phyloP scores from a whole-genome alignment of 2,329 filamentous ascomycete genomes.

The Knufia fluminis region DNA sequence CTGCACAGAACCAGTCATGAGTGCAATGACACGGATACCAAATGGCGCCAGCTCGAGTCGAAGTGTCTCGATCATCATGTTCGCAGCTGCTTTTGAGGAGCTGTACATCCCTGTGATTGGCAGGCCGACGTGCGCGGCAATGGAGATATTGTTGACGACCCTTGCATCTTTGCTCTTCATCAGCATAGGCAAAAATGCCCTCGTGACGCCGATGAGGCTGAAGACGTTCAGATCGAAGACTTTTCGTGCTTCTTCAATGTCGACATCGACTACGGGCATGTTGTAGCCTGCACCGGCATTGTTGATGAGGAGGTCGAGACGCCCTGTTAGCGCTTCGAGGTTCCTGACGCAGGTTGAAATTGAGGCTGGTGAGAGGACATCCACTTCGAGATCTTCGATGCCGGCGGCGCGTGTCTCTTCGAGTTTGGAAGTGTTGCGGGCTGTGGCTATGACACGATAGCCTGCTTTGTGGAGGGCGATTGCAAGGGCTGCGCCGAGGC shows the following conservation, averaged over 20 bases:
- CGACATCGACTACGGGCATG: conserved; percentile 26
- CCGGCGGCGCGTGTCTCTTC: conserved; percentile 19
- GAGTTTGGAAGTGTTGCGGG: conserved; percentile 30
- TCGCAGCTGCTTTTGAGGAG: conserved; percentile 46
- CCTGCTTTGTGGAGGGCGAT: conserved; percentile 29
- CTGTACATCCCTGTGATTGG: conserved; percentile 29
- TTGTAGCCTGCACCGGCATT: conserved; percentile 34
- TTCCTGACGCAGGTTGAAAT: conserved; percentile 28
- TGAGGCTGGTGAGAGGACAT: conserved; percentile 25
- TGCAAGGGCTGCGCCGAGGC: conserved; percentile 35
- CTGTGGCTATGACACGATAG: conserved; percentile 35
- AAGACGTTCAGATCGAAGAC: conserved; percentile 38
- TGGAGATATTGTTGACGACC: conserved; percentile 25
- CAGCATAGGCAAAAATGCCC: conserved; percentile 23
- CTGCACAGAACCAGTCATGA: conserved; percentile 23
- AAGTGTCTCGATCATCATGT: conserved; percentile 45
- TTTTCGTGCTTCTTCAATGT: conserved; percentile 26
- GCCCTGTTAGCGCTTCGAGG: conserved; percentile 17
- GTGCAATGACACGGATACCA: conserved; percentile 24
- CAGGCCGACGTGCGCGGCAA: conserved; percentile 19
- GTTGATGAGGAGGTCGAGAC: conserved; percentile 38
- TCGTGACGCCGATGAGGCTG: conserved; percentile 29
- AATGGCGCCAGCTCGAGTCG: conserved; percentile 28
- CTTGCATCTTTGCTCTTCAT: conserved; percentile 20
- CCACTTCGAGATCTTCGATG: conserved; percentile 26